Percentiles rank a stretch among this genome's conserved stretches.
phyloP scores from a whole-genome alignment of 805 yeast genomes.

The Saitoella complicata region DNA sequence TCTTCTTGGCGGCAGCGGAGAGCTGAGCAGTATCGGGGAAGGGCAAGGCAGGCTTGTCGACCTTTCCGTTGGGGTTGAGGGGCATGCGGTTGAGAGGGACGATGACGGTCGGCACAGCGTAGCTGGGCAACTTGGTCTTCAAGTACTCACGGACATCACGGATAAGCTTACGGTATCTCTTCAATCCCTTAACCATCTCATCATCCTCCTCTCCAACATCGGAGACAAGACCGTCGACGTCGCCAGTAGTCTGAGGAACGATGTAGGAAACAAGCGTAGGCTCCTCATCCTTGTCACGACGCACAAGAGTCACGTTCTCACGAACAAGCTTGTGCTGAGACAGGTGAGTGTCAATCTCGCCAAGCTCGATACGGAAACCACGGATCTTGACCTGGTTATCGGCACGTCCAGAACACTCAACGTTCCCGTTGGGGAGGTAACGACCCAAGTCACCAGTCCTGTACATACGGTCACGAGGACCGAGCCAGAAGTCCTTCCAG shows the following conservation, averaged over 20 bases:
- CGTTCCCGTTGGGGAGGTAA: constrained; percentile 91
- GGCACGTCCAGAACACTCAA: constrained; percentile 97
- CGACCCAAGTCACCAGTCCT: constrained; percentile 97
- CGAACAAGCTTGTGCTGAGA: constrained; percentile 86
- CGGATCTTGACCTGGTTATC: constrained; percentile 97
- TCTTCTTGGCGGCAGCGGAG: constrained; percentile 48
- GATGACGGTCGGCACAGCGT: constrained; percentile 83
- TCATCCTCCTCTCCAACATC: constrained; percentile 27
- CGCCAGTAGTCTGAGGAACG: constrained; percentile 50
- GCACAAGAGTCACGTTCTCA: constrained; percentile 82
- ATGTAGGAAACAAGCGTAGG: constrained; percentile 80
- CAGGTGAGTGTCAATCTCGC: constrained; percentile 94
- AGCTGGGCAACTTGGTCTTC: constrained; percentile 76
- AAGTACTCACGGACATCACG: constrained; percentile 68
- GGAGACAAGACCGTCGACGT: constrained; percentile 24
- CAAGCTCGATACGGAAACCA: constrained; percentile 95
- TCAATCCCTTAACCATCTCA: constrained; percentile 57
- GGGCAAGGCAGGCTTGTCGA: constrained; percentile 92
- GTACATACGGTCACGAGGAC: constrained; percentile 90
- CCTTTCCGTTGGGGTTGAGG: constrained; percentile 93
- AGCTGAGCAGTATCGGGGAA: constrained; percentile 85
- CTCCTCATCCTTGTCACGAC: constrained; percentile 84
- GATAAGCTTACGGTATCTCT: constrained; percentile 57
- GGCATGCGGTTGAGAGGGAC: constrained; percentile 80
- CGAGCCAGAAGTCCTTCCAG: constrained; percentile 74